phyloP scores from a whole-genome alignment of 306 rosid genomes.

The Hippophae rhamnoides region DNA sequence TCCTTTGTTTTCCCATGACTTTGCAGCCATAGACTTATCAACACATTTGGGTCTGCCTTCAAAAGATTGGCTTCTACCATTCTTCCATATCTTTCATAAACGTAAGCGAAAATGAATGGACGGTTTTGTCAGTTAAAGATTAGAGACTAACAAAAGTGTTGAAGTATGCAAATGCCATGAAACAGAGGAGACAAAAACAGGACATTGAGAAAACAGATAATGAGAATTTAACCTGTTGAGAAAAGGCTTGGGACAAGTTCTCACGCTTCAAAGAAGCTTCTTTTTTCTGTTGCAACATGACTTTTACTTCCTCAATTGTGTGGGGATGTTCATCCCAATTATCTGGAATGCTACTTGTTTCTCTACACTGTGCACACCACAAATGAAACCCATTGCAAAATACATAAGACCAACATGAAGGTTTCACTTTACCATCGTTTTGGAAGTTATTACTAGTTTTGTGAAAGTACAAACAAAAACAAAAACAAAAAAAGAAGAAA shows the following conservation, averaged over 20 bases:
- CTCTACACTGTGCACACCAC: constrained; percentile 46
- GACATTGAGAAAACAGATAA: neutral
- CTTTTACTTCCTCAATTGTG: constrained; percentile 86
- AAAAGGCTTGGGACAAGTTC: constrained; percentile 60
- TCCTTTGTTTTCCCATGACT: too few species aligned
- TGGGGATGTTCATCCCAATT: constrained; percentile 93
- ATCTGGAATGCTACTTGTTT: constrained; percentile 72
- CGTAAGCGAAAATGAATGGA: too few species aligned
- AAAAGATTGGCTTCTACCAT: too few species aligned
- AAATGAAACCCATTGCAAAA: neutral
- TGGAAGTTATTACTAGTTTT: constrained; percentile 15
- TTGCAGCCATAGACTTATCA: too few species aligned
- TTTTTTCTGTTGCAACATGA: constrained; percentile 76
- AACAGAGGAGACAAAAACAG: too few species aligned
- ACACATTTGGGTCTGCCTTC: too few species aligned
- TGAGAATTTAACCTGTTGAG: constrained; percentile 61
- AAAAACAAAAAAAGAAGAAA: constrained; percentile 1
- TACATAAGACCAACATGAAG: neutral
- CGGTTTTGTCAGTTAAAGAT: too few species aligned
- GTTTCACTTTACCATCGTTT: constrained; percentile 1
- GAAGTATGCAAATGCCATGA: too few species aligned
- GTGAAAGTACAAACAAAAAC: neutral
- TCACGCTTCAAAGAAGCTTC: constrained; percentile 78
- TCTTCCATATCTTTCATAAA: too few species aligned
- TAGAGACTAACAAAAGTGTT: too few species aligned